Base-by-base conservation (phyloP, 2,329 filamentous ascomycete genomes). In the Colletotrichum sp. region DNA sequence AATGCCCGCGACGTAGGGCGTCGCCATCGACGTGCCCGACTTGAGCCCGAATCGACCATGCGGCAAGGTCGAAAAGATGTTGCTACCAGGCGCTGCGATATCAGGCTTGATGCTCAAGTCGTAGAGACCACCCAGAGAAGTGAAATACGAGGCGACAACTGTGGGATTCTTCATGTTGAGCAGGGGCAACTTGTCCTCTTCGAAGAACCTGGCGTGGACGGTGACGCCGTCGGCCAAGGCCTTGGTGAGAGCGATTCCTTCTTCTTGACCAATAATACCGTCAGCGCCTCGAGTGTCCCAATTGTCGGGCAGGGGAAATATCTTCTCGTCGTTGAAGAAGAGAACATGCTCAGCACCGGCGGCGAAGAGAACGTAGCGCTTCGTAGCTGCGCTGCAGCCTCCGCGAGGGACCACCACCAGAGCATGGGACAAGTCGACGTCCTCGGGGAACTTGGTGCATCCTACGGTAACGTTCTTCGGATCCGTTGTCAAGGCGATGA, bases 11-110 rank as follows among this genome's bases (percentile, higher is more conserved):
- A 90, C 84, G 73, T 90, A 90, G 1, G 90, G 90, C 7, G 87
- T 87, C 1, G 90, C 87, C 90, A 92, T 91, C 1, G 89, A 91
- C 0, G 90, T 92, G 60, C 90, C 90, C 60, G 86, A 88, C 70
- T 89, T 82, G 8, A 88, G 82, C 16, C 85, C 85, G 77, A 89
- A 92, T 12, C 75, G 78, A 28, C 83, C 82, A 28, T 86, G 81
- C 3, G 86, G 84, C 60, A 86, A 87, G 3, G 89, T 90, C 59
- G 88, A 90, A 70, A 89, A 83, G 63, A 92, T 89, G 34, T 86
- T 82, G 66, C 85, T 86, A 15, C 89, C 89, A 2, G 89, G 89
- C 0, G 88, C 86, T 16, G 86, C 85, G 65, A 91, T 82, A 64
- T 91, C 87, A 6, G 89, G 89, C 78, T 89, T 90, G 69, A 90